These are phyloP conservation scores for Hanseniaspora gamundiae DNA, from an alignment of 1,139 yeast species.

Conservation along the genomic window DNA sequence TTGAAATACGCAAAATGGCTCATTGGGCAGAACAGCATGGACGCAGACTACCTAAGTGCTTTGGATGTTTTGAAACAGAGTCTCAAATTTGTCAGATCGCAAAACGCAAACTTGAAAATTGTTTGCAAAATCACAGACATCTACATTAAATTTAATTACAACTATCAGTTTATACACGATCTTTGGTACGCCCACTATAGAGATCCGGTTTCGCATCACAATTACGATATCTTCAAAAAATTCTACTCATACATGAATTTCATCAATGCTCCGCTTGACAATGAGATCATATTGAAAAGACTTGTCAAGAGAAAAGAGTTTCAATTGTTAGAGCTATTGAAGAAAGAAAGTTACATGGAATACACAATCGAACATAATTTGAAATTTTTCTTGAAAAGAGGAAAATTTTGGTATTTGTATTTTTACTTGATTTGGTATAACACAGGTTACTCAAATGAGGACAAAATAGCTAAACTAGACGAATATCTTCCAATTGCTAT, in stretches of 20 bases:
- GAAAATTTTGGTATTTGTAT: slow-evolving; percentile 19
- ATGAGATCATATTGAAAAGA: too few species aligned
- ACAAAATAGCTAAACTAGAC: not conserved
- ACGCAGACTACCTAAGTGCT: slow-evolving; percentile 15
- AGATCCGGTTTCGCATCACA: not conserved
- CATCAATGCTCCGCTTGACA: not conserved
- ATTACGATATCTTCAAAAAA: not conserved
- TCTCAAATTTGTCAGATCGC: not conserved
- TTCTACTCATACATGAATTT: not conserved
- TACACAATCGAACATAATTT: slow-evolving; percentile 12
- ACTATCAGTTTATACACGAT: not conserved
- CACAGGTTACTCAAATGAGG: not conserved
- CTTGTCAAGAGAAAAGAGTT: not conserved
- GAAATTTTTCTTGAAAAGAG: slow-evolving; percentile 13
- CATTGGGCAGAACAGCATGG: slow-evolving; percentile 9
- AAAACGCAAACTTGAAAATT: not conserved
- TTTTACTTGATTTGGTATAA: slow-evolving; percentile 18
- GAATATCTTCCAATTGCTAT: not conserved
- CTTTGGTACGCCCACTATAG: not conserved
- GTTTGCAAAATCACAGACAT: not conserved
- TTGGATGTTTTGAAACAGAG: slow-evolving; percentile 14
- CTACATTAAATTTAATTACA: not conserved
- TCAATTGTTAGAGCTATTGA: not conserved
- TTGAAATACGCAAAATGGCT: slow-evolving; percentile 22
- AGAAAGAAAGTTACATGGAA: slow-evolving; percentile 17